Evolutionary conservation across 345 rosid species (phyloP).

Genomic region (Psidium guajava): DNA sequence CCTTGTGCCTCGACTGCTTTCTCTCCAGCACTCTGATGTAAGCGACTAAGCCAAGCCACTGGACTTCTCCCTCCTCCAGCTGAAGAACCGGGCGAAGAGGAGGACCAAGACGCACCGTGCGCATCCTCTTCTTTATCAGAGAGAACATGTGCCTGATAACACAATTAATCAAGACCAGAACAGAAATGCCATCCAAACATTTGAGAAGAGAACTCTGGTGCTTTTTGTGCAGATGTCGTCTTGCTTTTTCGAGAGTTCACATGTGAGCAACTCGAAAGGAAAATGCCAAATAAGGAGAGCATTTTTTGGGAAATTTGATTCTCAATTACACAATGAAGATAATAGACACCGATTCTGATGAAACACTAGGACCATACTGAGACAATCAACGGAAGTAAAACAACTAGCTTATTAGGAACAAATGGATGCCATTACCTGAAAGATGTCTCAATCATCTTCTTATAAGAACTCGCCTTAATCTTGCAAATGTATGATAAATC

Average conservation of each 20-base stretch:
- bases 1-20: constrained; percentile 48
- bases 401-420: background rate
- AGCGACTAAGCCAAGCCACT: constrained; percentile 73
- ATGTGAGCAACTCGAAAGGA: background rate
- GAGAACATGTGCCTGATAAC: constrained; percentile 31
- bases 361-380: background rate
- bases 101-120: constrained; percentile 8
- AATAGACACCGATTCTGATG: background rate
- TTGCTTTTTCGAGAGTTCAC: background rate
- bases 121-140: constrained; percentile 48
- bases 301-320: background rate
- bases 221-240: background rate
- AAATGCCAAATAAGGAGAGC: background rate
- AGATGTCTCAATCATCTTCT: constrained; percentile 33
- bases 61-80: constrained; percentile 42
- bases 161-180: background rate
- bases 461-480: constrained; percentile 16
- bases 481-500: constrained; percentile 45
- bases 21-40: constrained; percentile 43
- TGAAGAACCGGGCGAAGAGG: constrained; percentile 22
- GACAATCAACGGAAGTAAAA: background rate
- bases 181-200: background rate
- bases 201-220: background rate
- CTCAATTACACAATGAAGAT: background rate
- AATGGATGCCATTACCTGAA: constrained; percentile 30